These are phyloP conservation scores for Annulohypoxylon nitens DNA, from an alignment of 495 filamentous ascomycete species.

Conservation along the genomic window DNA sequence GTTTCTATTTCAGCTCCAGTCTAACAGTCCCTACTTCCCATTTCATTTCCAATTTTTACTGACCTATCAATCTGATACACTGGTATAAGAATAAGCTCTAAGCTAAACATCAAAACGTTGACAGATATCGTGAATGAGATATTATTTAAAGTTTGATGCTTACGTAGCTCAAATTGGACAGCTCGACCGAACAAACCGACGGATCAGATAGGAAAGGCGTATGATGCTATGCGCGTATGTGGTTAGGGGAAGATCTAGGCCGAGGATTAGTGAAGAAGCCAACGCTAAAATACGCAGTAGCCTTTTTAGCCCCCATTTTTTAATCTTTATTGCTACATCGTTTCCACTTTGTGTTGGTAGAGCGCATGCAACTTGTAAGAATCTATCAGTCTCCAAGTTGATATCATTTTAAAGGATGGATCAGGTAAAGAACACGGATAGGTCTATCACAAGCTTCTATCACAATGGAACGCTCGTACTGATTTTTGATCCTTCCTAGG, in stretches of 20 bases:
- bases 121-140: background rate
- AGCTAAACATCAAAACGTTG: background rate
- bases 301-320: constrained; percentile 4
- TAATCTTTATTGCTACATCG: background rate
- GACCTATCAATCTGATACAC: background rate
- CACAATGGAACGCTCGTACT: background rate
- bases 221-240: background rate
- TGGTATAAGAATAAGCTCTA: background rate
- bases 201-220: constrained; percentile 13
- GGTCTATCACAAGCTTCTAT: background rate
- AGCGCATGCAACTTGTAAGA: background rate
- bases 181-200: constrained; percentile 13
- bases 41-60: no score
- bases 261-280: constrained; percentile 7
- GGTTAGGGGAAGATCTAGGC: constrained; percentile 33
- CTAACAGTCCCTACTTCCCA: no score
- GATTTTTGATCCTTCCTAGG: background rate
- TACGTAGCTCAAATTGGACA: background rate
- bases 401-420: background rate
- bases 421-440: background rate
- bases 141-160: constrained; percentile 4
- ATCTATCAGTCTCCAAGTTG: background rate
- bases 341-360: no score
- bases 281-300: background rate
- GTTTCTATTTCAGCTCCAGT: no score